These are phyloP conservation scores for Ophiostoma piceae DNA, from an alignment of 2,329 filamentous ascomycete species.

Conservation along the genomic window DNA sequence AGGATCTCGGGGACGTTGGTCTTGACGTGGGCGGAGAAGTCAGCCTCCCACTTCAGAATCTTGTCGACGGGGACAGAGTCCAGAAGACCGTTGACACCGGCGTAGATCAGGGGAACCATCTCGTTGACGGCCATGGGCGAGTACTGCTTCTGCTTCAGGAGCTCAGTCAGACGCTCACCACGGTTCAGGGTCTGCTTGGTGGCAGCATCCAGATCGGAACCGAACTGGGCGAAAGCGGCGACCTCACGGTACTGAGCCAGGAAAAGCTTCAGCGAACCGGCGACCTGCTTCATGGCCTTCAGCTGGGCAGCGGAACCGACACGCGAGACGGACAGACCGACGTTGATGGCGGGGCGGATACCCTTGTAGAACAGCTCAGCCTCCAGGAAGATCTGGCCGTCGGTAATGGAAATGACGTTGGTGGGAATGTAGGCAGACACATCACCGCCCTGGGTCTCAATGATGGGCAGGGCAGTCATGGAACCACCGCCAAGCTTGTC, in stretches of 20 bases:
- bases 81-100: slow-evolving; percentile 96
- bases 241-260: slow-evolving; percentile 99
- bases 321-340: slow-evolving; percentile 99
- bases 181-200: slow-evolving; percentile 98
- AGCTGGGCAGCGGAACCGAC: slow-evolving; percentile 99
- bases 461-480: slow-evolving; percentile 92
- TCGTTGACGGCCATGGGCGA: slow-evolving; percentile 97
- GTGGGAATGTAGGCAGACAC: slow-evolving; percentile 99
- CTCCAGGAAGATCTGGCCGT: slow-evolving; percentile 99
- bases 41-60: slow-evolving; percentile 88
- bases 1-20: slow-evolving; percentile 82
- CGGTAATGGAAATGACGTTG: slow-evolving; percentile 99
- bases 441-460: slow-evolving; percentile 99
- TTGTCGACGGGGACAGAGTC: slow-evolving; percentile 84
- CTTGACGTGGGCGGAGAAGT: slow-evolving; percentile 89
- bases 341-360: slow-evolving; percentile 99
- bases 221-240: slow-evolving; percentile 98
- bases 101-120: slow-evolving; percentile 99
- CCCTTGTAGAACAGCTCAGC: slow-evolving; percentile 99
- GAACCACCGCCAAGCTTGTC: slow-evolving; percentile 91
- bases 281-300: slow-evolving; percentile 99
- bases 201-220: slow-evolving; percentile 96
- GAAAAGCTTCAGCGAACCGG: slow-evolving; percentile 99
- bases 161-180: slow-evolving; percentile 98
- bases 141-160: slow-evolving; percentile 99